Conservation (phyloP, 169 alveolate species). For the Cryptosporidium canis region DNA sequence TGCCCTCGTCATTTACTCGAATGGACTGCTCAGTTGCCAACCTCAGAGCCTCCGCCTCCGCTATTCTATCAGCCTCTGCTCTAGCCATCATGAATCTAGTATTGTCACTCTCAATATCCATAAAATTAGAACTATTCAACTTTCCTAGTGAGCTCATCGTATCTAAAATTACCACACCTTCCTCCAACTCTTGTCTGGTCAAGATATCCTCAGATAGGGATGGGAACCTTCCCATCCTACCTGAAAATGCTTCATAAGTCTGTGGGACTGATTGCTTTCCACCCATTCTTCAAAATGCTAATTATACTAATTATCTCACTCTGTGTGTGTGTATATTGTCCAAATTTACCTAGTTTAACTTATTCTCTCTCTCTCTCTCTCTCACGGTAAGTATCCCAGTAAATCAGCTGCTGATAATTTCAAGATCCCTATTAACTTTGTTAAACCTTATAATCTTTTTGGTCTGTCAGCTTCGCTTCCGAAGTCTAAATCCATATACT, state of each 20-base stretch:
- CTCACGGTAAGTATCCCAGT: background rate
- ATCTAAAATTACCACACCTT: constrained; percentile 48
- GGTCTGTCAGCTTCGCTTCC: background rate
- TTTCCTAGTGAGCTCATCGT: constrained; percentile 17
- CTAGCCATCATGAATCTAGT: constrained; percentile 67
- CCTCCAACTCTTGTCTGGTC: constrained; percentile 47
- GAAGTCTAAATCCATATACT: constrained; percentile 16
- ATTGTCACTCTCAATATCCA: constrained; percentile 61
- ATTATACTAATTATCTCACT: background rate
- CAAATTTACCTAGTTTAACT: background rate
- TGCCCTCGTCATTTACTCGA: constrained; percentile 68
- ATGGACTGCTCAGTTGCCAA: constrained; percentile 68
- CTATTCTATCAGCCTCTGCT: constrained; percentile 71
- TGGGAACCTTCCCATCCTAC: constrained; percentile 53
- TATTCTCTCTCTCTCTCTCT: background rate
- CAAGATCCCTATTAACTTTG: background rate
- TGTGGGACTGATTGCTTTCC: constrained; percentile 70
- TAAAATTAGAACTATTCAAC: constrained; percentile 42
- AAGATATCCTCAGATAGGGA: constrained; percentile 43
- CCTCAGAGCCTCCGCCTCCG: constrained; percentile 66
- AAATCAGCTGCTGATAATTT: background rate
- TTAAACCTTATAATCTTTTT: background rate
- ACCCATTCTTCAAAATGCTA: constrained; percentile 25
- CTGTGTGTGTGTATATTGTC: background rate
- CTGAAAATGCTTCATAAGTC: constrained; percentile 46